Conservation (phyloP, 108 stramenopile species). For the Epithemia pelagica region DNA sequence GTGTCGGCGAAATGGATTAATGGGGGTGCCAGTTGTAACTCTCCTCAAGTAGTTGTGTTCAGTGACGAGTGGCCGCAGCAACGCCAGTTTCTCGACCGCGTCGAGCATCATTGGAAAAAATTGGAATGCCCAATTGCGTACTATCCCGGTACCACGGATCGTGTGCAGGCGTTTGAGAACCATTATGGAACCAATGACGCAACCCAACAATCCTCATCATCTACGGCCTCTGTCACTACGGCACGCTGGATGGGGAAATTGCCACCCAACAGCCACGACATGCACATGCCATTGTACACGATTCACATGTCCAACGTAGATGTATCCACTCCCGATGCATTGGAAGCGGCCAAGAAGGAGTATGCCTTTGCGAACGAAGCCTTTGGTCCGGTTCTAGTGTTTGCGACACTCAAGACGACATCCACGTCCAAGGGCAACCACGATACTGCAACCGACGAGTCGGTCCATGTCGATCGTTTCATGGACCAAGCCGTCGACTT, state of each 20-base stretch:
- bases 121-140: no score
- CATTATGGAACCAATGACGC: background rate
- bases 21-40: slow-evolving; percentile 27
- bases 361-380: slow-evolving; percentile 24
- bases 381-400: slow-evolving; percentile 23
- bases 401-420: slow-evolving; percentile 15
- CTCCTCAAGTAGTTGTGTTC: slow-evolving; percentile 6
- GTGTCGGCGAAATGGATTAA: slow-evolving; percentile 4
- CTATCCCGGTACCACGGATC: no score
- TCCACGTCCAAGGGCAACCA: no score
- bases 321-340: slow-evolving; percentile 2
- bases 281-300: slow-evolving; percentile 11
- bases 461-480: background rate
- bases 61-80: no score
- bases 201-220: background rate
- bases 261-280: slow-evolving; percentile 12
- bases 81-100: no score
- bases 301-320: slow-evolving; percentile 10
- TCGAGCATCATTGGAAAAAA: no score
- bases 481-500: slow-evolving; percentile 9
- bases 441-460: no score
- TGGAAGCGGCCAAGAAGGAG: slow-evolving; percentile 15
- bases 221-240: slow-evolving; percentile 24
- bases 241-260: slow-evolving; percentile 11
- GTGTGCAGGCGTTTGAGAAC: no score